These are phyloP conservation scores for Globisporangium ultimum DNA, from an alignment of 352 stramenopile genomes.

Conservation along the genomic window DNA sequence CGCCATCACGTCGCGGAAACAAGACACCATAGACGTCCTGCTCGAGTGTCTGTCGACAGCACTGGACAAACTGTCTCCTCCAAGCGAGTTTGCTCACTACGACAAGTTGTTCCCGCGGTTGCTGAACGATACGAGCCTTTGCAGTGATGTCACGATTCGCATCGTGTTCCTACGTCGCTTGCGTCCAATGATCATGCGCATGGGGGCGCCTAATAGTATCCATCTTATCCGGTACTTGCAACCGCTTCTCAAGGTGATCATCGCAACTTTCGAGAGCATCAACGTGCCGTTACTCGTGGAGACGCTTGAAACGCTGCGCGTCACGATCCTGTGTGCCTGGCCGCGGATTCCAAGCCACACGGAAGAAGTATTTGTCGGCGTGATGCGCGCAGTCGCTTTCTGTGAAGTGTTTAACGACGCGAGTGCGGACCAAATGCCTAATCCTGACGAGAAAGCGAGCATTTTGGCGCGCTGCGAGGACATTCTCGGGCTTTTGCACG, in stretches of 20 bases:
- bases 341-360: constrained; percentile 63
- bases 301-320: constrained; percentile 55
- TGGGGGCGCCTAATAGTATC: constrained; percentile 66
- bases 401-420: constrained; percentile 57
- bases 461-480: constrained; percentile 34
- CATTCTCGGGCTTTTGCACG: constrained; percentile 30
- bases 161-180: constrained; percentile 55
- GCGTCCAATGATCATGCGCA: constrained; percentile 34
- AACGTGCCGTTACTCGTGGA: constrained; percentile 44
- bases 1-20: constrained; percentile 57
- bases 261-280: constrained; percentile 65
- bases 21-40: constrained; percentile 48
- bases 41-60: constrained; percentile 53
- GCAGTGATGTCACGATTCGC: constrained; percentile 52
- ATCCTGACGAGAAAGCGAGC: constrained; percentile 21
- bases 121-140: constrained; percentile 61
- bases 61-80: constrained; percentile 61
- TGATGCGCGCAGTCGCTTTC: constrained; percentile 64
- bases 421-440: constrained; percentile 22
- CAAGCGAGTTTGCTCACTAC: constrained; percentile 55
- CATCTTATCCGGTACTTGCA: constrained; percentile 75
- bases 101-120: constrained; percentile 65
- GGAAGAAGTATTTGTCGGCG: constrained; percentile 61
- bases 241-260: constrained; percentile 69
- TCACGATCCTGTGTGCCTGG: constrained; percentile 57